Evolutionary conservation across 176 grass and related monocot genomes (phyloP), one percentile per base, ranked within the genome.

Genomic region (Guadua angustifolia): DNA sequence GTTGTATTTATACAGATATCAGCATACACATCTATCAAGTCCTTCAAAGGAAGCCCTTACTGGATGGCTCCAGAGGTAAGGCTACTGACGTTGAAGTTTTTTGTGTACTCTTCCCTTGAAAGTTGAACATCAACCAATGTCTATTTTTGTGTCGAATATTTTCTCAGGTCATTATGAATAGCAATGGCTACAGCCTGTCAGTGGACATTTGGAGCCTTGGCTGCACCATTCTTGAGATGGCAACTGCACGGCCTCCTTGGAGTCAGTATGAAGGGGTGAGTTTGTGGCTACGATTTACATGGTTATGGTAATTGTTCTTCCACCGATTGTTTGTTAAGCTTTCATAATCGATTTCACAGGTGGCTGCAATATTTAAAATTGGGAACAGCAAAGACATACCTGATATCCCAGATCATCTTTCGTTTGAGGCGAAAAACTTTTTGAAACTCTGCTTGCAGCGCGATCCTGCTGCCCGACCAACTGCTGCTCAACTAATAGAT

Each of bases 201-300:
- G 97, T 99, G 43, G 97, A 99, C 74, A 99, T 95, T 88, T 99
- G 97, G 97, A 99, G 97, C 73, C 97, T 99, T 64, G 97, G 97
- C 42, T 99, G 97, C 84, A 99, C 93, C 87, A 86, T 95, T 88
- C 88, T 99, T 70, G 97, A 99, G 78, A 99, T 99, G 97, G 91
- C 89, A 58, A 99, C 93, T 57, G 90, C 93, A 36, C 95, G 88
- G 79, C 97, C 97, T 84, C 97, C 97, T 78, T 99, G 97, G 97
- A 92, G 70, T 76, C 97, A 95, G 51, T 96, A 89, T 10, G 97
- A 99, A 94, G 97, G 97, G 93, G 97, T 99, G 72, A 74, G 89
- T 58, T 77, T 8, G 16, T 71, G 13, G 29, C 26, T 66, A 66
- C 7, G 4, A 9, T 55, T 52, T 64, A 64, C 49, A 62, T 43